Base-by-base conservation (phyloP, 768 basidiomycete genomes). In the Tylopilus intermedius region DNA sequence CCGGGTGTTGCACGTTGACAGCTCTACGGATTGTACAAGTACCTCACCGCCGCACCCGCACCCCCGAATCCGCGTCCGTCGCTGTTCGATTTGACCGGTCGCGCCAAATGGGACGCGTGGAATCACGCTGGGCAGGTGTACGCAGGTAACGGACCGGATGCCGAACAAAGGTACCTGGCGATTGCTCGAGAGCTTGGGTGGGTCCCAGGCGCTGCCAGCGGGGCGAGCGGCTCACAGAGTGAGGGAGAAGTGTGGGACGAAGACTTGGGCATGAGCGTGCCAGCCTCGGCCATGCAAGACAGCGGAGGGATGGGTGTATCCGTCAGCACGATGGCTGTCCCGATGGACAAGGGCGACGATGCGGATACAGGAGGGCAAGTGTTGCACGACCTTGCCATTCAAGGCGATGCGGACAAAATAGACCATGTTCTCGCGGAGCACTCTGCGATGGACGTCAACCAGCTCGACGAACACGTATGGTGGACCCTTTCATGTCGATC, bases 61-160 rank as follows among this genome's bases (percentile, higher is more conserved):
- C 90, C 90, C 11, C 74, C 70, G 37, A 74, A 73, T 29, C 63
- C 81, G 13, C 79, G 86, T 3, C 90, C 90, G 3, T 84, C 82
- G 21, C 72, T 93, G 39, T 88, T 92, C 65, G 89, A 92, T 60
- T 76, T 88, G 68, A 76, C 84, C 2, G 88, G 85, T 14, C 75
- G 88, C 18, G 88, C 89, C 2, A 93, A 93, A 65, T 93, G 90
- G 90, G 88, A 92, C 64, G 87, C 89, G 2, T 93, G 90, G 90
- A 75, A 62, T 45, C 61, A 71, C 11, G 67, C 74, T 10, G 79
- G 77, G 7, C 76, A 79, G 59, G 72, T 66, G 14, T 86, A 83
- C 56, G 65, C 65, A 14, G 67, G 63, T n/a, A 57, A 61, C n/a
- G 60, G 60, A 3, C 57, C 58, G 13, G 79, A 79, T 29, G 86